Evolutionary conservation across 768 basidiomycete genomes (phyloP).

Genomic region (Scleroderma bovista): DNA sequence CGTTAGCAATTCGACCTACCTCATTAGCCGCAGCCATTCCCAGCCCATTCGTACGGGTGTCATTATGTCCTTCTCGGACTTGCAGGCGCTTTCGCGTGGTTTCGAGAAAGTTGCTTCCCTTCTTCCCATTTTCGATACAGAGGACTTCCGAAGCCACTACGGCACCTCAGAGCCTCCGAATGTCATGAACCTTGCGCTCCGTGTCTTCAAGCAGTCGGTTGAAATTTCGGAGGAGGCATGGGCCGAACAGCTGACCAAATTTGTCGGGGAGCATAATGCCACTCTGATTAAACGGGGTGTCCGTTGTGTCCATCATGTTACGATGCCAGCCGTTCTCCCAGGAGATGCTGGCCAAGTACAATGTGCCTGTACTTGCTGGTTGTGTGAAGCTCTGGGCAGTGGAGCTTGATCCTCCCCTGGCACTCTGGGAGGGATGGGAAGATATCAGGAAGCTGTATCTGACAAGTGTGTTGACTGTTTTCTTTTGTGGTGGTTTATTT

Average conservation of each 20-base stretch:
- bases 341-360: slow-evolving; percentile 66
- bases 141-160: slow-evolving; percentile 72
- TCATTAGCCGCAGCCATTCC: slow-evolving; percentile 79
- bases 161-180: slow-evolving; percentile 79
- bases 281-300: slow-evolving; percentile 73
- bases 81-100: slow-evolving; percentile 61
- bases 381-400: slow-evolving; percentile 84
- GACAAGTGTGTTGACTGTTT: slow-evolving; percentile 33
- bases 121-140: slow-evolving; percentile 68
- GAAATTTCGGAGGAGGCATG: slow-evolving; percentile 75
- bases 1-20: slow-evolving; percentile 91
- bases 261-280: slow-evolving; percentile 63
- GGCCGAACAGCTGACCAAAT: slow-evolving; percentile 62
- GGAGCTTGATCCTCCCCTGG: slow-evolving; percentile 86
- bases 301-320: slow-evolving; percentile 84
- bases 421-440: slow-evolving; percentile 87
- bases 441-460: slow-evolving; percentile 88
- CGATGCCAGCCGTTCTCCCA: slow-evolving; percentile 41
- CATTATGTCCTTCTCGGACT: slow-evolving; percentile 84
- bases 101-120: slow-evolving; percentile 68
- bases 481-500: not conserved
- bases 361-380: slow-evolving; percentile 82
- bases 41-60: slow-evolving; percentile 90
- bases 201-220: slow-evolving; percentile 77
- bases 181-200: slow-evolving; percentile 90